These are phyloP conservation scores for Microbotryum violaceum DNA, from an alignment of 1,284 basidiomycete species.

Conservation along the genomic window DNA sequence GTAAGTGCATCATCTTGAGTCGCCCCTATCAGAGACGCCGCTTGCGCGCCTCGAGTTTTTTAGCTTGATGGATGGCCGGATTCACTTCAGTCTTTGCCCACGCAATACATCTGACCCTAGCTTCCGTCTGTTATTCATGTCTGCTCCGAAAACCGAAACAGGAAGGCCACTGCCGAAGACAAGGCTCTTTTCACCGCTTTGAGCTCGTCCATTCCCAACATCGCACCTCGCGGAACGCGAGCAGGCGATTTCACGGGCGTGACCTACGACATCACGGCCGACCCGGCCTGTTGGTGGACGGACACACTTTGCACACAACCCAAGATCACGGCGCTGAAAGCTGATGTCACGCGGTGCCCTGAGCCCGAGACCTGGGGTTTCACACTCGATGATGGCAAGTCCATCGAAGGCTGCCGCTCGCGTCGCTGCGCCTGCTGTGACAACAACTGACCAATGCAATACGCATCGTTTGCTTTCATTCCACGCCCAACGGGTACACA, in stretches of 20 bases:
- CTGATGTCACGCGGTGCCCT: slow-evolving; percentile 36
- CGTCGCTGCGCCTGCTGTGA: slow-evolving; percentile 38
- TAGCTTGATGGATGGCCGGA: neutral
- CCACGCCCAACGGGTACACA: neutral
- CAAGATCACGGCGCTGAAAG: slow-evolving; percentile 11
- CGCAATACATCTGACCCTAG: too few relatives aligned
- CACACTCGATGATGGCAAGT: slow-evolving; percentile 47
- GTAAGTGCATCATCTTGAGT: too few relatives aligned
- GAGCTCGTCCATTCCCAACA: slow-evolving; percentile 29
- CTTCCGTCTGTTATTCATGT: too few relatives aligned
- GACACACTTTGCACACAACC: slow-evolving; percentile 36
- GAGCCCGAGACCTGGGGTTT: slow-evolving; percentile 49
- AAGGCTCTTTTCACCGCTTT: slow-evolving; percentile 27
- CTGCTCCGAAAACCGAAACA: too few relatives aligned
- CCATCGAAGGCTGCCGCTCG: too few relatives aligned
- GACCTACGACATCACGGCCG: slow-evolving; percentile 19
- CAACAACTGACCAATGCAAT: neutral
- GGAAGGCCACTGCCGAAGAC: neutral
- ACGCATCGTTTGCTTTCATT: neutral
- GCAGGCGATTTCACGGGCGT: slow-evolving; percentile 28
- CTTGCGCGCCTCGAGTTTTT: too few relatives aligned
- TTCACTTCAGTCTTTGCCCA: too few relatives aligned
- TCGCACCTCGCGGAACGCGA: slow-evolving; percentile 28
- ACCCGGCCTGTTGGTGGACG: slow-evolving; percentile 36
- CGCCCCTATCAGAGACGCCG: too few relatives aligned